Percentiles rank a stretch among this genome's conserved stretches.
Conservation (phyloP, 345 rosid genomes). For the Aurinia saxatilis region DNA sequence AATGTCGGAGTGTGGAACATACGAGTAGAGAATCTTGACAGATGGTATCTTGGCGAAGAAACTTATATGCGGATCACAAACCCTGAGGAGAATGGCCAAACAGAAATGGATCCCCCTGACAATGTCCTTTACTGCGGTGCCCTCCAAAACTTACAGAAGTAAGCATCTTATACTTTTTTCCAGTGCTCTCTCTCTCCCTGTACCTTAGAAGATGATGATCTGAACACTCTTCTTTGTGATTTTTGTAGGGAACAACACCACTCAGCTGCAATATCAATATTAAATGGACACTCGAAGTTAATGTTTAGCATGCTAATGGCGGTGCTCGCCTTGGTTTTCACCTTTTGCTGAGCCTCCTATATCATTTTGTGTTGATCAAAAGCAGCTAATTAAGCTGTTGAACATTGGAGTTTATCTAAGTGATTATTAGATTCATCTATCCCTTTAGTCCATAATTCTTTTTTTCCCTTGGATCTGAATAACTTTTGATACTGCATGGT, state of each 20-base stretch:
- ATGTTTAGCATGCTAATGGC: slow-evolving; percentile 28
- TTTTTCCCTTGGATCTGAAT: not conserved
- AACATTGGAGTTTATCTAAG: not conserved
- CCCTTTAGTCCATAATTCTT: not conserved
- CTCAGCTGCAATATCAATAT: slow-evolving; percentile 36
- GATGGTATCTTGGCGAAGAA: slow-evolving; percentile 92
- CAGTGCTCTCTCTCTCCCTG: not conserved
- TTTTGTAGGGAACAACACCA: slow-evolving; percentile 32
- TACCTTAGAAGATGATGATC: not conserved
- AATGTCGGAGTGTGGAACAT: slow-evolving; percentile 89
- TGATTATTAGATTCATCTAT: not conserved
- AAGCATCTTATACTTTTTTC: not conserved
- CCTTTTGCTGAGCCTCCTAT: slow-evolving; percentile 10
- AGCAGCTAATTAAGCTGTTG: not conserved
- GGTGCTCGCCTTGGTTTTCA: slow-evolving; percentile 17
- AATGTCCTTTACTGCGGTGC: slow-evolving; percentile 85
- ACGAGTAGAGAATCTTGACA: slow-evolving; percentile 80
- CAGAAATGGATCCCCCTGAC: slow-evolving; percentile 62
- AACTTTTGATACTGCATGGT: not conserved
- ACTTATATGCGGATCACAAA: slow-evolving; percentile 78
- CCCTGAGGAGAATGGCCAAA: slow-evolving; percentile 75
- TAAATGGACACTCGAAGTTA: slow-evolving; percentile 24
- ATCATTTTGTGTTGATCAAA: not conserved
- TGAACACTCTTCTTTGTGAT: not conserved
- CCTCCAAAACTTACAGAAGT: slow-evolving; percentile 31